A percentile compares a stretch with the other conserved stretches of the same genome.
Conservation (phyloP, 208 protist species). For the Wallacemonas sp. region DNA sequence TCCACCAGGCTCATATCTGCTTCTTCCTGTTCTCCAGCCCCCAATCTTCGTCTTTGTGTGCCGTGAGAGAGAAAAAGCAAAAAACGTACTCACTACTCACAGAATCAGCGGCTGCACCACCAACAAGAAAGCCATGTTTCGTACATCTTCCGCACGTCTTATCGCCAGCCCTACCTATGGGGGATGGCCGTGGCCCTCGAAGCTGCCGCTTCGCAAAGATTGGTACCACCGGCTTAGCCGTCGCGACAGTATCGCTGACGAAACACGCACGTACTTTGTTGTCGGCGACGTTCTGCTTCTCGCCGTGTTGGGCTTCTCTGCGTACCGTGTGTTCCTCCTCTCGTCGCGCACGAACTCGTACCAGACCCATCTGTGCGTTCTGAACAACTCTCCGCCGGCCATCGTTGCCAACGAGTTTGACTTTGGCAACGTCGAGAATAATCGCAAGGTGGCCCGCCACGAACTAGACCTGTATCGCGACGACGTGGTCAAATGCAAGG, state of each 20-base stretch:
- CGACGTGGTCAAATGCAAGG: constrained; percentile 55
- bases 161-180: constrained; percentile 70
- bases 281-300: constrained; percentile 71
- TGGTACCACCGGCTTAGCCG: constrained; percentile 73
- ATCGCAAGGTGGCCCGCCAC: constrained; percentile 60
- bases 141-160: constrained; percentile 23
- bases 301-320: constrained; percentile 52
- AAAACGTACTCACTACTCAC: no score
- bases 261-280: constrained; percentile 71
- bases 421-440: constrained; percentile 59
- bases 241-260: constrained; percentile 71
- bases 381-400: constrained; percentile 72
- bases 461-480: constrained; percentile 76
- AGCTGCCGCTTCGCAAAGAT: constrained; percentile 71
- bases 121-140: no score
- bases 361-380: constrained; percentile 69
- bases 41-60: no score
- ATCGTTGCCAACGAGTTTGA: constrained; percentile 90
- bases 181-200: constrained; percentile 84
- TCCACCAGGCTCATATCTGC: no score
- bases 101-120: no score
- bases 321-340: constrained; percentile 68
- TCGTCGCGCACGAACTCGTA: constrained; percentile 61
- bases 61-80: no score
- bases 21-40: no score